Evolutionary conservation across 1,284 basidiomycete genomes (phyloP), one percentile per base, ranked within the genome.

Genomic region (Trametes hirsuta): DNA sequence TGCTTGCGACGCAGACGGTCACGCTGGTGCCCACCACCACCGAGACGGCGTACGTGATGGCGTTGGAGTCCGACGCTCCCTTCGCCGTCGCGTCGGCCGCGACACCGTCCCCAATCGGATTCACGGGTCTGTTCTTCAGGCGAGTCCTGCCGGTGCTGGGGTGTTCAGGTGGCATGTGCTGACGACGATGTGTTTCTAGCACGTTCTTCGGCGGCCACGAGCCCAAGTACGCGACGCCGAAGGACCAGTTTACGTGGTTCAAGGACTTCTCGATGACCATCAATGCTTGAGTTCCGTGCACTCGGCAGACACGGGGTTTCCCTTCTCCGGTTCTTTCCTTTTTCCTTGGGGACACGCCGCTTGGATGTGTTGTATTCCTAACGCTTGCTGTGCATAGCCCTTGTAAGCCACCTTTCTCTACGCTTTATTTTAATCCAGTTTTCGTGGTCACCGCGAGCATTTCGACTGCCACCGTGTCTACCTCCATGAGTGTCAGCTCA

Each of bases 181-280:
- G 25, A 40, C 36, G 22, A 15, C 11, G 18, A 30, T 47, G n/a
- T 22, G 6, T 50, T 9, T 46, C 2, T 60, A 91, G 90, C 67
- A 91, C 91, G 4, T 93, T 93, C 75, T 93, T 93, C 68, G 90
- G 90, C 22, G 91, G 90, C 0, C 88, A 91, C 62, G 84, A 84
- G 5, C 66, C 74, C 5, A 68, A 79, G 52, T 92, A 84, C 63
- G 87, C 86, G 12, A 85, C 87, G 6, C 88, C 90, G 5, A 81
- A 74, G 64, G 85, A 91, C 70, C 90, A 91, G 71, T 86, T 85
- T 66, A 78, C 81, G 1, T 91, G 87, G 85, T 92, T 91, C 75
- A 89, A 83, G 68, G 86, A 86, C 68, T 92, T 91, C 60, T 66
- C 71, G 37, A 75, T 81, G 65, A 67, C 62, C 41, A 69, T 78